phyloP scores from a whole-genome alignment of 2,329 filamentous ascomycete species.

The Aureobasidium musti region DNA sequence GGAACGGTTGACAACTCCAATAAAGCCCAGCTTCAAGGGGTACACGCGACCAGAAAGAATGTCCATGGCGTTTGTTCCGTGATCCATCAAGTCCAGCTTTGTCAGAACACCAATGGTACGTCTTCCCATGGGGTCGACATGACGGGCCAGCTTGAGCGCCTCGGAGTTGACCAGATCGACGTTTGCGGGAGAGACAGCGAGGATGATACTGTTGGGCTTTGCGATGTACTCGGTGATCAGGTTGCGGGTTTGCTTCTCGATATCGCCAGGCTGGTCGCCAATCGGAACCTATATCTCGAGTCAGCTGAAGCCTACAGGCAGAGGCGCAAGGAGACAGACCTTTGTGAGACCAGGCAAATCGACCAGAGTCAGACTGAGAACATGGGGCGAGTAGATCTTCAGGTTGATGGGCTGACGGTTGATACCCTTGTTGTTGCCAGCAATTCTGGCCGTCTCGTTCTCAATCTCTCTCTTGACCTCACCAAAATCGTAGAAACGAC shows the following conservation, averaged over 20 bases:
- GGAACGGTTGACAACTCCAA: slow-evolving; percentile 95
- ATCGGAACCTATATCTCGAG: slow-evolving; percentile 72
- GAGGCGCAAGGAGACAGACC: slow-evolving; percentile 49
- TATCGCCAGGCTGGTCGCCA: slow-evolving; percentile 94
- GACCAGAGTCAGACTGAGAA: slow-evolving; percentile 92
- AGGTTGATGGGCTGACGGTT: slow-evolving; percentile 97
- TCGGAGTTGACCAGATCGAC: slow-evolving; percentile 99
- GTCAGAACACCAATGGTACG: slow-evolving; percentile 96
- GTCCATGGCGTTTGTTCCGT: slow-evolving; percentile 95
- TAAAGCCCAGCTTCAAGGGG: slow-evolving; percentile 94
- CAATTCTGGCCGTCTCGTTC: slow-evolving; percentile 91
- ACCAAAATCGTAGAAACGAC: slow-evolving; percentile 85
- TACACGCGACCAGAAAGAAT: slow-evolving; percentile 98
- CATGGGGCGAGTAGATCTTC: slow-evolving; percentile 96
- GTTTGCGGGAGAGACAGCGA: slow-evolving; percentile 95
- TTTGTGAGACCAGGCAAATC: slow-evolving; percentile 96
- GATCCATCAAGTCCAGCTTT: slow-evolving; percentile 97
- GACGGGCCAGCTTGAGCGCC: slow-evolving; percentile 90
- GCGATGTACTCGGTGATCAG: slow-evolving; percentile 98
- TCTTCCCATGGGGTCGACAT: slow-evolving; percentile 92
- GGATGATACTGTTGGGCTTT: slow-evolving; percentile 96
- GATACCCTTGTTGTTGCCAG: slow-evolving; percentile 97
- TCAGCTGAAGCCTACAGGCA: neutral
- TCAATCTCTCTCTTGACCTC: slow-evolving; percentile 97
- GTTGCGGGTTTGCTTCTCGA: slow-evolving; percentile 96